Evolutionary conservation across 2,329 filamentous ascomycete genomes (phyloP).

Genomic region (Colletotrichum spaethianum): DNA sequence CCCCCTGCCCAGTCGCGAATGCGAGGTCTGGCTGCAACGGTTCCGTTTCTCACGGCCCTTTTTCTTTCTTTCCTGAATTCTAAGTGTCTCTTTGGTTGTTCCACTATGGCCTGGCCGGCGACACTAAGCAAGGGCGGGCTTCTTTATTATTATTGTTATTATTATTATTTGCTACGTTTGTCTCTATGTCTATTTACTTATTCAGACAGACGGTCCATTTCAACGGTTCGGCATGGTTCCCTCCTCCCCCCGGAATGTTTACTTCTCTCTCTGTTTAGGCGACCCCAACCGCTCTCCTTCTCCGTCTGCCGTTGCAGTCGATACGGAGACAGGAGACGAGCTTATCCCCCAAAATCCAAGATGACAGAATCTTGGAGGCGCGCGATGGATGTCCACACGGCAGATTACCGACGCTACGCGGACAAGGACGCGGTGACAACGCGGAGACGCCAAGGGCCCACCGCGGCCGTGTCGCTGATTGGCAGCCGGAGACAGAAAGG

Average conservation of each 20-base stretch:
- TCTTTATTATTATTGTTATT: too few species aligned
- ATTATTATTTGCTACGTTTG: too few species aligned
- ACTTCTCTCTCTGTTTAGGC: background rate
- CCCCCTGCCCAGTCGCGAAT: background rate
- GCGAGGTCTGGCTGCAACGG: conserved; percentile 5
- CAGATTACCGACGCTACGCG: conserved; percentile 3
- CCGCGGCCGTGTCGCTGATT: background rate
- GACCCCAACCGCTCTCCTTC: background rate
- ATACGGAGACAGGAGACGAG: background rate
- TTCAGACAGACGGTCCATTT: background rate
- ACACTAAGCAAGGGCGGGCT: too few species aligned
- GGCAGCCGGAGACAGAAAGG: background rate
- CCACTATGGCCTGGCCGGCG: background rate
- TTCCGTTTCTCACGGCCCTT: background rate
- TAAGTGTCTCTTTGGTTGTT: background rate
- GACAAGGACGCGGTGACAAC: background rate
- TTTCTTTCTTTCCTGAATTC: background rate
- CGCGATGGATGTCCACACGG: background rate
- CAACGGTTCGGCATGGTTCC: background rate
- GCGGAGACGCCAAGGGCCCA: background rate
- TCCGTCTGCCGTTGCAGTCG: background rate
- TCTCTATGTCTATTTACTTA: too few species aligned
- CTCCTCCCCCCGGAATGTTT: background rate
- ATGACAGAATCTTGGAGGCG: background rate
- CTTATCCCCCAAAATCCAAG: background rate